A percentile compares a stretch with the other conserved stretches of the same genome.
These are phyloP conservation scores for Areca catechu DNA, from an alignment of 176 grass and related monocot species.

Conservation along the genomic window DNA sequence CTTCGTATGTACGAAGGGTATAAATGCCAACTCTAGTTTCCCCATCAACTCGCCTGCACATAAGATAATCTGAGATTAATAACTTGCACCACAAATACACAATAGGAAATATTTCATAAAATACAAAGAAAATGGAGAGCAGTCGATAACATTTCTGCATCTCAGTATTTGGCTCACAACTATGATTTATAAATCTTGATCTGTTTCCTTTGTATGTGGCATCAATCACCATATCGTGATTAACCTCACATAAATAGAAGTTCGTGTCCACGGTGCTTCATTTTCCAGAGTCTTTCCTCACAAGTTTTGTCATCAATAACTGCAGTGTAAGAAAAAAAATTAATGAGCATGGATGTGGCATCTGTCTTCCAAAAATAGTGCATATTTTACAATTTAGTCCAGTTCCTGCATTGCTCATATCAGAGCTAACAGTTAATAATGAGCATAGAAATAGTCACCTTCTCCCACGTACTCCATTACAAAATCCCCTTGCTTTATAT, in stretches of 20 bases:
- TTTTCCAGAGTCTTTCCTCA: slow-evolving; percentile 93
- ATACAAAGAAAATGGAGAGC: slow-evolving; percentile 19
- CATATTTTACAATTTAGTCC: too few species aligned
- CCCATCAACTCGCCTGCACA: slow-evolving; percentile 77
- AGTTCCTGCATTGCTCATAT: too few species aligned
- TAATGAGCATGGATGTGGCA: too few species aligned
- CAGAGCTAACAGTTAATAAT: background rate
- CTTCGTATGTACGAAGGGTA: slow-evolving; percentile 65
- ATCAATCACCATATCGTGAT: slow-evolving; percentile 94
- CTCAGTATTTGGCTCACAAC: slow-evolving; percentile 92
- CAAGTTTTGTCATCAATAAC: slow-evolving; percentile 93
- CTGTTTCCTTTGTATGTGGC: slow-evolving; percentile 88
- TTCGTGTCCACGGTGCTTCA: slow-evolving; percentile 74
- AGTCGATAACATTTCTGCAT: slow-evolving; percentile 90
- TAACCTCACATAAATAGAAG: slow-evolving; percentile 92
- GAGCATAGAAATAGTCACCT: slow-evolving; percentile 44
- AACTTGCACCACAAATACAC: background rate
- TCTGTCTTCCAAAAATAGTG: too few species aligned
- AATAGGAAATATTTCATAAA: slow-evolving; percentile 21
- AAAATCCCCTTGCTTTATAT: slow-evolving; percentile 91
- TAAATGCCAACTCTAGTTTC: slow-evolving; percentile 97
- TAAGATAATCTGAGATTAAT: slow-evolving; percentile 17
- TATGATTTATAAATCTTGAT: slow-evolving; percentile 98
- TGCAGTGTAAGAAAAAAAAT: slow-evolving; percentile 24
- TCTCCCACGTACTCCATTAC: slow-evolving; percentile 97